Evolutionary conservation across 2,329 filamentous ascomycete genomes (phyloP), one percentile per base, ranked within the genome.

Genomic region (Chaetoscypha palmicola): DNA sequence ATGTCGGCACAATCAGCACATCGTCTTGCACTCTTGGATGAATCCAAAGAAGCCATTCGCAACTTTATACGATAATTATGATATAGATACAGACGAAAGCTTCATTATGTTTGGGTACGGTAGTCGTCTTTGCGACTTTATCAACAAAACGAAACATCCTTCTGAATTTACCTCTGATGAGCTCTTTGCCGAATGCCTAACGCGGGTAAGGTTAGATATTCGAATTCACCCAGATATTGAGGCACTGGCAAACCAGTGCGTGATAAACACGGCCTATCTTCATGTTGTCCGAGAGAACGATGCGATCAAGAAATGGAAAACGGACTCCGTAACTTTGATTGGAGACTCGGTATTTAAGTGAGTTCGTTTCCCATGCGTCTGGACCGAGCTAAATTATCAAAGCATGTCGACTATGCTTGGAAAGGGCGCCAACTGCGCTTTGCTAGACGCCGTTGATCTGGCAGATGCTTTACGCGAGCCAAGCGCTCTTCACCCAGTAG

Each of bases 41-140:
- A 58, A 58, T 33, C 52, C 56, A 5, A 17, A 39, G 4, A 50
- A 53, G 22, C 43, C 41, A n/a, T 55, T 46, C 41, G 51, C 56
- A 21, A 56, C 51, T 10, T 36, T 48, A 9, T 54, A 50, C 24
- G 48, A 51, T 17, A 44, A 49, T 14, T 40, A 43, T 3, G 51
- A 56, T 10, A 54, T 58, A 4, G 47, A 33, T 2, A 40, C 49
- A 21, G 51, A 55, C n/a, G 56, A 58, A 35, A 58, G 56, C 1
- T 59, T 54, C 36, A 58, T 59, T 24, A 59, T 58, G 57, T 54
- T 55, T 21, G 57, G 57, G 2, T 52, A 53, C 10, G 56, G 57
- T 1, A 49, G 46, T 38, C 50, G 53, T 8, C 20, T 47, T 3
- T 14, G 22, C 12, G 40, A 49, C 17, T 59, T 59, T 20, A 26